Evolutionary conservation across 2,329 filamentous ascomycete genomes (phyloP), one percentile per base, ranked within the genome.

Genomic region (Microcyclospora tardicrescens): DNA sequence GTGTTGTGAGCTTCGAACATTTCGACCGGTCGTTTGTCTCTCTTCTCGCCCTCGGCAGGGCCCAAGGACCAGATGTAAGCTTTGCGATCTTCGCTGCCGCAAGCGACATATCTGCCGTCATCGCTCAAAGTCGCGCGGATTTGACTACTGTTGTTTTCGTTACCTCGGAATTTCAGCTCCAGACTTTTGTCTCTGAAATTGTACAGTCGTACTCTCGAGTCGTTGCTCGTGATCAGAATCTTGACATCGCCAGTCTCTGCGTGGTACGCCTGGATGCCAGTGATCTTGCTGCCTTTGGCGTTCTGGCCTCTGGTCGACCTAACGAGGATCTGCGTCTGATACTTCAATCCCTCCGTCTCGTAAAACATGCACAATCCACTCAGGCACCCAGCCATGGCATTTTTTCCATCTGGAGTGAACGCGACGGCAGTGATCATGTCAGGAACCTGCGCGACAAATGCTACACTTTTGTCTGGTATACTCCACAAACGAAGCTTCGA

Each of bases 221-320:
- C 91, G 52, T 96, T 98, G 49, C 87, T 95, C 2, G 85, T 93
- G 41, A 98, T 78, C 6, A 98, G 67, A 2, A 98, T 67, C 53
- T 93, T 93, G 36, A 84, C 72, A 38, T 87, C 81, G 1, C 75
- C 75, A 28, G 72, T 72, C 36, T 72, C 65, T 15, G 69, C 64
- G 12, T 65, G 61, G 46, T 80, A 77, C 0, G 85, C 81, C 53
- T 89, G 79, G 38, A 98, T 94, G 6, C 86, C 87, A 0, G 91
- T 96, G 50, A 98, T 94, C 58, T 98, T 98, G 65, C 86, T 94
- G 5, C 89, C 89, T 58, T 93, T 95, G 4, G 87, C 82, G 54
- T 95, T 96, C 56, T 86, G 87, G 2, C 91, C 89, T 42, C 87
- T 74, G 0, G 85, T 85, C 0, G 87, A 95, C 33, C 87, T 79